Base-by-base conservation (phyloP, 2,329 filamentous ascomycete genomes). In the Aspergillus puulaauensis region DNA sequence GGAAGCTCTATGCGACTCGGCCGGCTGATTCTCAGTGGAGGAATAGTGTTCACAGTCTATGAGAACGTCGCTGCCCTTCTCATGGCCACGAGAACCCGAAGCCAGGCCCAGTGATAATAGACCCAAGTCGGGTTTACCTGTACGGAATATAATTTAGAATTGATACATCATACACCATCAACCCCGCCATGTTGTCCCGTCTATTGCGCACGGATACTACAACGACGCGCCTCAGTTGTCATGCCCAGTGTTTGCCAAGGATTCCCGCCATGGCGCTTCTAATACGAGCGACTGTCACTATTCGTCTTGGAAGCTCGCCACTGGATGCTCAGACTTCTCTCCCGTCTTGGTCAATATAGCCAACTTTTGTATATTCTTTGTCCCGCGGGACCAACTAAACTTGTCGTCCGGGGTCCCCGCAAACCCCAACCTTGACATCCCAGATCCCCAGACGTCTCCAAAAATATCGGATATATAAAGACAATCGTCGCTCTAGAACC, bases 1-100 rank as follows among this genome's bases (percentile, higher is more conserved):
- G 87, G 87, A 0, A 89, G 86, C 35, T 84, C 84, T 0, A 89
- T 90, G 87, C 78, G 87, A 56, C 66, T 90, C 23, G 86, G 86
- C 0, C 72, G 87, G 60, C 80, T 86, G 3, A 79, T 89, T 1
- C 79, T 89, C 45, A 86, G 83, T 62, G 87, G 86, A n/a, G 86
- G 86, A 0, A 87, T 88, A 58, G 71, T 88, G 1, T 87, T 88
- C 61, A 85, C 84, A 2, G 81, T 82, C 2, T 87, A 87, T 66
- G 86, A 88, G 66, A 77, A 87, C 2, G 89, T 65, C 3, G 66
- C 68, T 3, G 44, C 44, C 14, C 15, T 46, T 21, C 23, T 46
- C 4, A 44, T 44, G 41, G 21, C 17, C 41, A 6, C 41, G 23
- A 11, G 21, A 19, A 44, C 41, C 17, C 21, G 21, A 14, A 21